These are phyloP conservation scores for Sporothrix luriei DNA, from an alignment of 2,329 filamentous ascomycete species.

Conservation along the genomic window DNA sequence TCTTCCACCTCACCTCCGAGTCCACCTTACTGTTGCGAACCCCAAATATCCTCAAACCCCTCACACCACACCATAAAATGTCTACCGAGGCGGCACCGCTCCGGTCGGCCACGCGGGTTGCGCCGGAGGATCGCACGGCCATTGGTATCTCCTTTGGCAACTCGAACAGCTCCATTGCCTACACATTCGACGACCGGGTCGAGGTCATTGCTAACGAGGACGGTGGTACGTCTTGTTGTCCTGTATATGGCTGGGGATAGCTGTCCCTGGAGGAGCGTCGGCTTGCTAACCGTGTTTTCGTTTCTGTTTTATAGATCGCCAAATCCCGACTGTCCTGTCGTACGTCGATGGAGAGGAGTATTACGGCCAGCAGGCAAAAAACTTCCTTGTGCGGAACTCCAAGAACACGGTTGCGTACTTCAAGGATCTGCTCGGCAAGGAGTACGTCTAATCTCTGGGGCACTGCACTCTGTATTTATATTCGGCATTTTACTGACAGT, in stretches of 20 bases:
- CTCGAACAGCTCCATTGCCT: slow-evolving; percentile 96
- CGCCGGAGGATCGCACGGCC: slow-evolving; percentile 65
- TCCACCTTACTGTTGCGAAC: background rate
- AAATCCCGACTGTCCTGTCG: slow-evolving; percentile 91
- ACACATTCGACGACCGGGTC: slow-evolving; percentile 88
- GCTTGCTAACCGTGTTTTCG: background rate
- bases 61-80: slow-evolving; percentile 28
- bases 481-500: background rate
- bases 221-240: slow-evolving; percentile 65
- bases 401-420: slow-evolving; percentile 95
- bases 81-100: slow-evolving; percentile 29
- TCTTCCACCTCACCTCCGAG: background rate
- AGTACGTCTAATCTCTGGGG: slow-evolving; percentile 58
- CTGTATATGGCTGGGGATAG: background rate
- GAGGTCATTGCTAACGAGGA: slow-evolving; percentile 99
- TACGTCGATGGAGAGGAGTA: slow-evolving; percentile 97
- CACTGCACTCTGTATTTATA: background rate
- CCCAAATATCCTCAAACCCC: background rate
- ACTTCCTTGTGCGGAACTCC: slow-evolving; percentile 87
- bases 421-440: slow-evolving; percentile 91
- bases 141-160: slow-evolving; percentile 99
- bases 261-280: background rate
- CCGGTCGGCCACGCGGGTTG: slow-evolving; percentile 34
- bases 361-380: slow-evolving; percentile 92
- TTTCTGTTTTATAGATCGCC: slow-evolving; percentile 68